These are phyloP conservation scores for Cytospora chrysosperma DNA, from an alignment of 2,329 filamentous ascomycete genomes.

Conservation along the genomic window DNA sequence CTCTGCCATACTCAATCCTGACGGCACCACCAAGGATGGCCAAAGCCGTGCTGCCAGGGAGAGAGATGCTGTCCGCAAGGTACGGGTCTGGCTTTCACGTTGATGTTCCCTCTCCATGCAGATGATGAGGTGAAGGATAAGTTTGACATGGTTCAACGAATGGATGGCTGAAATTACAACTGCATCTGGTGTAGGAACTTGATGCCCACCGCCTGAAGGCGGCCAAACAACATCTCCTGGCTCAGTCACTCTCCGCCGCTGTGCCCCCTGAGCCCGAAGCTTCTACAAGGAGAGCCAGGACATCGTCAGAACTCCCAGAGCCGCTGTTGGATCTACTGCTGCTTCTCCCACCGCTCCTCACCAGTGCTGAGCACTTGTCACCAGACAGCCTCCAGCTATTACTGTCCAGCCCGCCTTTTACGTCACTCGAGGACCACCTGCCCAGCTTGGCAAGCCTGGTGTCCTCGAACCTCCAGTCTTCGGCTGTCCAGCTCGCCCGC, in stretches of 20 bases:
- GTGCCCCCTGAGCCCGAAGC: constrained; percentile 31
- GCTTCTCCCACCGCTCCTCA: constrained; percentile 52
- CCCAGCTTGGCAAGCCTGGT: constrained; percentile 47
- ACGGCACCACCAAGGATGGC: constrained; percentile 57
- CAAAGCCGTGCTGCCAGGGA: constrained; percentile 44
- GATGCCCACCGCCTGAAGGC: constrained; percentile 46
- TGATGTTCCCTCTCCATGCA: not conserved
- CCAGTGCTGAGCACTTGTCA: constrained; percentile 38
- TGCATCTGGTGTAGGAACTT: constrained; percentile 45
- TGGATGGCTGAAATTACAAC: not conserved
- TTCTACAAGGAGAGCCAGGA: constrained; percentile 25
- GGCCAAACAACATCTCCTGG: constrained; percentile 52
- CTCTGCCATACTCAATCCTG: constrained; percentile 52
- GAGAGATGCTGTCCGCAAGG: constrained; percentile 49
- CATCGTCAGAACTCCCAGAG: constrained; percentile 35
- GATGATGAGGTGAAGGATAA: not conserved
- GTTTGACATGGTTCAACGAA: too few relatives aligned
- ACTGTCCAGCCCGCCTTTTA: constrained; percentile 50
- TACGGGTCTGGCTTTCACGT: constrained; percentile 31
- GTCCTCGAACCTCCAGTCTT: constrained; percentile 48
- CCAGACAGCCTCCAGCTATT: constrained; percentile 42
- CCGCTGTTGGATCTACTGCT: constrained; percentile 54
- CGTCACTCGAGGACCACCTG: constrained; percentile 47
- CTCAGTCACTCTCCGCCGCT: constrained; percentile 48
- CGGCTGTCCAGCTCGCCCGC: constrained; percentile 49